A percentile compares a stretch with the other conserved stretches of the same genome.
Conservation (phyloP, 805 yeast genomes). For the Metschnikowia koreensis region DNA sequence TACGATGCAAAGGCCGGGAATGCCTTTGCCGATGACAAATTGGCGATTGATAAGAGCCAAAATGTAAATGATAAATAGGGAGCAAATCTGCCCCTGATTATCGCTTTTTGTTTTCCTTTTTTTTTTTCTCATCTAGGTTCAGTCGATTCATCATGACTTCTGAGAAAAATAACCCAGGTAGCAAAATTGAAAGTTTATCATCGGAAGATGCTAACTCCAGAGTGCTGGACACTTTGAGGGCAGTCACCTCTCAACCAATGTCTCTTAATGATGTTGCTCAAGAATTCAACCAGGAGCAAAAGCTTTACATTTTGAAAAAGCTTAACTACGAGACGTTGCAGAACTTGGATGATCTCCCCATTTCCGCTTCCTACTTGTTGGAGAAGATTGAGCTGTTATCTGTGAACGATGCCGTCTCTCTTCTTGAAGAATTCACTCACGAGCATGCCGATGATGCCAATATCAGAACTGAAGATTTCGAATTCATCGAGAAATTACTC, state of each 20-base stretch:
- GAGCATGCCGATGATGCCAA: conserved; percentile 5
- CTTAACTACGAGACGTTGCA: conserved; percentile 25
- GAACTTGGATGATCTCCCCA: conserved; percentile 33
- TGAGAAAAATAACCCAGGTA: conserved; percentile 11
- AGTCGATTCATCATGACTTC: no score
- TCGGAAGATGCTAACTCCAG: not conserved
- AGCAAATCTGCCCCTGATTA: no score
- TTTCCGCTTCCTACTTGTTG: conserved; percentile 21
- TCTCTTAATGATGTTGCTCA: conserved; percentile 26
- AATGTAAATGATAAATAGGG: no score
- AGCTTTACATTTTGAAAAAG: conserved; percentile 27
- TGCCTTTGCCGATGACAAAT: no score
- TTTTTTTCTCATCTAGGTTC: no score
- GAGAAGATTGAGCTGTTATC: conserved; percentile 3
- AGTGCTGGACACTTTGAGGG: conserved; percentile 11
- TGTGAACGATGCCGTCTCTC: not conserved
- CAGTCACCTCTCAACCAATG: conserved; percentile 25
- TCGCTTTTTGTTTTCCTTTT: no score
- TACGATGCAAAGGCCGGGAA: no score
- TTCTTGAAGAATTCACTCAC: not conserved
- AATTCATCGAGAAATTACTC: conserved; percentile 1
- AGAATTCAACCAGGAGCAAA: conserved; percentile 26
- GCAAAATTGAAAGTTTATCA: not conserved
- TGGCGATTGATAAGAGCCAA: no score
- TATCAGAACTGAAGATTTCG: not conserved